phyloP scores from a whole-genome alignment of 306 rosid species.

The Lathyrus oleraceus region DNA sequence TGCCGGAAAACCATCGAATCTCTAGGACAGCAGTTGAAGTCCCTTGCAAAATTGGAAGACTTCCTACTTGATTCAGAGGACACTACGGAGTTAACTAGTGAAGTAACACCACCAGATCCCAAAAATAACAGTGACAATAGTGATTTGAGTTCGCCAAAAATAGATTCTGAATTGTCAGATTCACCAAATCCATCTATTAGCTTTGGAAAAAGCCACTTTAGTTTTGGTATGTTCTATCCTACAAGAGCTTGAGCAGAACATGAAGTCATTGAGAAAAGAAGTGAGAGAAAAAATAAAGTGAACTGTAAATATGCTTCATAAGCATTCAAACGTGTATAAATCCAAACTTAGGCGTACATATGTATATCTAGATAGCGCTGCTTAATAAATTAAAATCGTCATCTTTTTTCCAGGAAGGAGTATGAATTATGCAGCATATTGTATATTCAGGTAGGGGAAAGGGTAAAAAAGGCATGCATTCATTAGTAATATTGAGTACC shows the following conservation, averaged over 20 bases:
- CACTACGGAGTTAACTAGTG: slow-evolving; percentile 36
- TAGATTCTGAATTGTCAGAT: slow-evolving; percentile 34
- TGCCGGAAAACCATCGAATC: slow-evolving; percentile 79
- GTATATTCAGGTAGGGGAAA: background rate
- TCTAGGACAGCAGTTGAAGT: slow-evolving; percentile 65
- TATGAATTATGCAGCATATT: background rate
- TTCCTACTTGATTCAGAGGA: slow-evolving; percentile 55
- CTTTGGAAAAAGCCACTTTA: slow-evolving; percentile 34
- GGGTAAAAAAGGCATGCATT: background rate
- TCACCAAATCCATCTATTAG: slow-evolving; percentile 33
- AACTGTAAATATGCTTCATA: slow-evolving; percentile 35
- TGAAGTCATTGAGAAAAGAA: slow-evolving; percentile 30
- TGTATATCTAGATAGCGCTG: background rate
- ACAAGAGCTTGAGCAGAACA: slow-evolving; percentile 41
- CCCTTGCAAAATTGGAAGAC: slow-evolving; percentile 71
- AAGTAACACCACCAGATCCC: slow-evolving; percentile 16
- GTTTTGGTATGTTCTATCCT: slow-evolving; percentile 44
- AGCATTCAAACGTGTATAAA: slow-evolving; percentile 14
- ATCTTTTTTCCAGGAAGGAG: background rate
- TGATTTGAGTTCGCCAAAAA: slow-evolving; percentile 35
- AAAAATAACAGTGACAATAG: slow-evolving; percentile 28
- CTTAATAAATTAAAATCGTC: background rate
- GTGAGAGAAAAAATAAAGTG: slow-evolving; percentile 18
- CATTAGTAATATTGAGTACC: background rate
- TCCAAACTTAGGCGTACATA: background rate